These are phyloP conservation scores for maize (Zea mays) DNA, from an alignment of 176 grass and related monocot species.

Conservation along the genomic window DNA sequence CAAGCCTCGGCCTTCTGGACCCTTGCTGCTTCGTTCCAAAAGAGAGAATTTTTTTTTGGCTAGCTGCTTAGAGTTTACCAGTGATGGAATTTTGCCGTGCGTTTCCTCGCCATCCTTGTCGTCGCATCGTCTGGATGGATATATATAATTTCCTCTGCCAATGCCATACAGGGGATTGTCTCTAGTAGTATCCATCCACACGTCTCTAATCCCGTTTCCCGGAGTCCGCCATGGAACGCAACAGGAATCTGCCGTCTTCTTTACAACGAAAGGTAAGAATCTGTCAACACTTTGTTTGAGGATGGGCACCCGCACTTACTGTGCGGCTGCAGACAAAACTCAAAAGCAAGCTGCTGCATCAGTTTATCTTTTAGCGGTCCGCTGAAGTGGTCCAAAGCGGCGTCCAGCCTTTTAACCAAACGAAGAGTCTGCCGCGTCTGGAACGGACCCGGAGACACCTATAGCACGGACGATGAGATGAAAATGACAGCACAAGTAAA, in stretches of 20 bases:
- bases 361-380: background rate
- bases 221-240: conserved; percentile 30
- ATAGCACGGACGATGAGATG: background rate
- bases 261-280: background rate
- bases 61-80: background rate
- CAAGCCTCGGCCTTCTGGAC: background rate
- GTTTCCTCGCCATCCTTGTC: background rate
- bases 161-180: too few species aligned
- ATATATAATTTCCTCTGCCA: too few species aligned
- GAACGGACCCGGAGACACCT: background rate
- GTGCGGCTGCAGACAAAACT: background rate
- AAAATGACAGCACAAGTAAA: background rate
- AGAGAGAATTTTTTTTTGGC: background rate
- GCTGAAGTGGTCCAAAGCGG: background rate
- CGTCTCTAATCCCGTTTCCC: background rate
- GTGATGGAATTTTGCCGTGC: background rate
- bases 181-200: background rate
- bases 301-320: background rate
- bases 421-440: background rate
- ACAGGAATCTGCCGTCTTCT: conserved; percentile 12
- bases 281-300: conserved; percentile 6
- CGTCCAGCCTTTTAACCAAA: too few species aligned
- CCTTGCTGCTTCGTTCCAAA: background rate
- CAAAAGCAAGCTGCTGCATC: background rate
- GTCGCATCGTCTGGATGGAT: background rate